These are phyloP conservation scores for Limtongia smithiae DNA, from an alignment of 805 yeast genomes.

Conservation along the genomic window DNA sequence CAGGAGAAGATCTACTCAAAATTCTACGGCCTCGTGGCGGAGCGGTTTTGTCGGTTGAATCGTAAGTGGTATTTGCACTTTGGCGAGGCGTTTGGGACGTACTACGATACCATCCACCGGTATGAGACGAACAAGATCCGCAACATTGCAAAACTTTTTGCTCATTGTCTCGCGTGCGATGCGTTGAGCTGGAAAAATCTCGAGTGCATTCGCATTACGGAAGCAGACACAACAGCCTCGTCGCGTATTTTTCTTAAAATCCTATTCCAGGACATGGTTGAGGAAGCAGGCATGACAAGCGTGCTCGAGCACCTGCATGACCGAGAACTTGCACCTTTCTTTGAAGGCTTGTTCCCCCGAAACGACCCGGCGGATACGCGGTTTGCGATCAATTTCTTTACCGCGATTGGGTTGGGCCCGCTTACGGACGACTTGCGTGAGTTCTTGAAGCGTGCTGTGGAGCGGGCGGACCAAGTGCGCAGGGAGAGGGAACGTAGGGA, in stretches of 20 bases:
- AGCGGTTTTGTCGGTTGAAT: conserved; percentile 53
- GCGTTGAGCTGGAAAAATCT: conserved; percentile 62
- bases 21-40: conserved; percentile 74
- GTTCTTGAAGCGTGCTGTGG: conserved; percentile 34
- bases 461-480: conserved; percentile 5
- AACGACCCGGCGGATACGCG: conserved; percentile 41
- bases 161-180: conserved; percentile 72
- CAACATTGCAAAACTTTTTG: conserved; percentile 80
- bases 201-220: conserved; percentile 56
- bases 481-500: neutral
- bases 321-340: conserved; percentile 46
- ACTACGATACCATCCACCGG: conserved; percentile 58
- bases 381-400: conserved; percentile 84
- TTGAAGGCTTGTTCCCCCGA: conserved; percentile 64
- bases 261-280: conserved; percentile 71
- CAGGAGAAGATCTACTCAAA: conserved; percentile 86
- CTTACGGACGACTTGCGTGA: conserved; percentile 80
- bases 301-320: conserved; percentile 53
- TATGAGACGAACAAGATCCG: conserved; percentile 70
- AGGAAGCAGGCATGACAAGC: conserved; percentile 62
- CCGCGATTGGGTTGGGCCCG: conserved; percentile 85
- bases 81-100: conserved; percentile 49
- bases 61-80: conserved; percentile 58
- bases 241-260: conserved; percentile 75
- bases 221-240: conserved; percentile 71